Evolutionary conservation across 83 land plant species (phyloP).

Genomic region (Thuja plicata): DNA sequence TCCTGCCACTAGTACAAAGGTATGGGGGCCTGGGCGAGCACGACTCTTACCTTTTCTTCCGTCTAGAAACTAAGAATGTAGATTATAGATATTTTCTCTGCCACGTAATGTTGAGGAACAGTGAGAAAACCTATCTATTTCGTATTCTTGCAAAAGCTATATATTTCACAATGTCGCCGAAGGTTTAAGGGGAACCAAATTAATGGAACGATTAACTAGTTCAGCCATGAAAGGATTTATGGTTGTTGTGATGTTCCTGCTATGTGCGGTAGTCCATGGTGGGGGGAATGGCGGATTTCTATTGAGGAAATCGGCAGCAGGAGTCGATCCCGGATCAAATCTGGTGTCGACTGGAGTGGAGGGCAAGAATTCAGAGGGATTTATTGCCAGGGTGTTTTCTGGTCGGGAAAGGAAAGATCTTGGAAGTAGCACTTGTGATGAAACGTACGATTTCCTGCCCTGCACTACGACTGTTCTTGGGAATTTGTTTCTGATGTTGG

Average conservation of each 20-base stretch:
- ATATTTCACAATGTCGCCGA: too few species aligned
- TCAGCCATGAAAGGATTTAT: not conserved
- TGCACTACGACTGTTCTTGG: conserved; percentile 66
- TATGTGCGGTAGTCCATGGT: not conserved
- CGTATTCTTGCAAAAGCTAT: too few species aligned
- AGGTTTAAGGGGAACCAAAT: too few species aligned
- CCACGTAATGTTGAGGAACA: too few species aligned
- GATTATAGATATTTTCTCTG: too few species aligned
- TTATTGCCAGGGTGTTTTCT: not conserved
- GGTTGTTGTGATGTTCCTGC: not conserved
- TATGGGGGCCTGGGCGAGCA: too few species aligned
- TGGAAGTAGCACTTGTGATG: conserved; percentile 46
- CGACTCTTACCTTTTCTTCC: too few species aligned
- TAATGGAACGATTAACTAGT: not conserved
- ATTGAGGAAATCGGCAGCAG: not conserved
- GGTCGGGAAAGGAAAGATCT: conserved; percentile 27
- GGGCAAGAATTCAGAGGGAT: not conserved
- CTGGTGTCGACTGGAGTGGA: not conserved
- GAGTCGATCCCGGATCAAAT: not conserved
- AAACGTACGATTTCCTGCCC: conserved; percentile 77
- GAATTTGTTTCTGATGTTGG: conserved; percentile 41
- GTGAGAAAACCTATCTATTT: too few species aligned
- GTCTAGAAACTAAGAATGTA: too few species aligned
- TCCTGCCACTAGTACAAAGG: too few species aligned
- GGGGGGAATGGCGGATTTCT: not conserved